Evolutionary conservation across 2,329 filamentous ascomycete species (phyloP).

Genomic region (Aphanoascus verrucosus): DNA sequence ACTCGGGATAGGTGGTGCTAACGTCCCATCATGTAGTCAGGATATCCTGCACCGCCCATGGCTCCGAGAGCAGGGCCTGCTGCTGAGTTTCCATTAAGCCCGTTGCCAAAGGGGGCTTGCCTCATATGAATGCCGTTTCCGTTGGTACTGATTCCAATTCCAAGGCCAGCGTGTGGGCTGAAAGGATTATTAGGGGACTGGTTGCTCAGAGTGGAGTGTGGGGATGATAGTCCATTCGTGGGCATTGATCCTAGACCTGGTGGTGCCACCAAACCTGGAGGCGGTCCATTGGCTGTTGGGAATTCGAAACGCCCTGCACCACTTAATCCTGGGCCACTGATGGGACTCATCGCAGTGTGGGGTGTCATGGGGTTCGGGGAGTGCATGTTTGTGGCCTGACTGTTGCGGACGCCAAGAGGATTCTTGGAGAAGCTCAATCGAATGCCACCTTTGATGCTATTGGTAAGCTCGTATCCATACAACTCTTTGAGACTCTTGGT

Average conservation of each 20-base stretch:
- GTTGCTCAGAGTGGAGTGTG: constrained; percentile 23
- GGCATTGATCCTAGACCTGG: constrained; percentile 44
- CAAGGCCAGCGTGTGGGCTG: constrained; percentile 30
- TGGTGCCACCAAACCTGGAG: constrained; percentile 67
- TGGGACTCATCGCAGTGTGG: constrained; percentile 39
- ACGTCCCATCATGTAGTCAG: constrained; percentile 42
- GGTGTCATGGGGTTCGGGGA: constrained; percentile 30
- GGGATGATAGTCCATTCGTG: constrained; percentile 23
- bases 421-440: constrained; percentile 96
- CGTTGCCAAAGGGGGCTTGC: constrained; percentile 8
- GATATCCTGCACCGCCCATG: constrained; percentile 24
- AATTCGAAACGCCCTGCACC: constrained; percentile 48
- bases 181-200: constrained; percentile 25
- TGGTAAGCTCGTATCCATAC: constrained; percentile 76
- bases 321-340: constrained; percentile 35
- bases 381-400: constrained; percentile 49
- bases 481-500: constrained; percentile 84
- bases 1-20: constrained; percentile 16
- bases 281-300: constrained; percentile 61
- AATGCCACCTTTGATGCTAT: constrained; percentile 89
- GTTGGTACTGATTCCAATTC: constrained; percentile 25
- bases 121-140: constrained; percentile 14
- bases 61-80: constrained; percentile 11
- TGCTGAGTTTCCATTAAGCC: constrained; percentile 7
- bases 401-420: constrained; percentile 78